Percentiles rank a stretch among this genome's conserved stretches.
phyloP scores from a whole-genome alignment of 306 rosid genomes.

The Casuarina equisetifolia region DNA sequence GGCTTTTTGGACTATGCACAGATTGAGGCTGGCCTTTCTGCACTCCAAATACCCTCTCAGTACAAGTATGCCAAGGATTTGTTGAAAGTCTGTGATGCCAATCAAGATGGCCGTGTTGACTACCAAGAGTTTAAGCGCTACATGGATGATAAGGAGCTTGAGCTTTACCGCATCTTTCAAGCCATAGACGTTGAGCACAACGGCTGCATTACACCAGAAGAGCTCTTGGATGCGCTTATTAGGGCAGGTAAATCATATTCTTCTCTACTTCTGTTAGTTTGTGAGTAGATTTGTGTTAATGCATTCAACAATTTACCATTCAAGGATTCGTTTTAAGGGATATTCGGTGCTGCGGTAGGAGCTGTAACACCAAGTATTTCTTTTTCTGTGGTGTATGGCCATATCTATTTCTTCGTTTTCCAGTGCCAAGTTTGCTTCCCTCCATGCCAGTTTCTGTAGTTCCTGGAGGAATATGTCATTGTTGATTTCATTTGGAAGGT shows the following conservation, averaged over 20 bases:
- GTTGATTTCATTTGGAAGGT: slow-evolving; percentile 5
- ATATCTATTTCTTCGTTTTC: not conserved
- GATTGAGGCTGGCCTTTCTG: slow-evolving; percentile 82
- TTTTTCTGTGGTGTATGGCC: not conserved
- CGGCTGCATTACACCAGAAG: slow-evolving; percentile 90
- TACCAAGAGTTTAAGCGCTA: slow-evolving; percentile 71
- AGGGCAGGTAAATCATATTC: slow-evolving; percentile 58
- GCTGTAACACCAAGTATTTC: not conserved
- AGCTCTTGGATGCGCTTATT: slow-evolving; percentile 94
- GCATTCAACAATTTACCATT: not conserved
- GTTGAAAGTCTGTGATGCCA: slow-evolving; percentile 69
- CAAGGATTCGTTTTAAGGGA: not conserved
- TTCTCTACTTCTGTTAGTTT: not conserved
- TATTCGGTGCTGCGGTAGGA: not conserved
- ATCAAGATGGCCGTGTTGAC: slow-evolving; percentile 79
- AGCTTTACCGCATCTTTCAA: slow-evolving; percentile 87
- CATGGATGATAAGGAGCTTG: slow-evolving; percentile 94
- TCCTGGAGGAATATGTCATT: not conserved
- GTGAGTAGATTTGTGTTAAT: not conserved
- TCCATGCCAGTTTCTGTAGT: not conserved
- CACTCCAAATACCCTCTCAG: slow-evolving; percentile 78
- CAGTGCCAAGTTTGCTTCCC: not conserved
- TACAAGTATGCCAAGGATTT: slow-evolving; percentile 87
- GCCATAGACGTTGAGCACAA: slow-evolving; percentile 91
- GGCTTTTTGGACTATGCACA: slow-evolving; percentile 66